Base-by-base conservation (phyloP, 2,329 filamentous ascomycete species). In the Diplodia corticola region DNA sequence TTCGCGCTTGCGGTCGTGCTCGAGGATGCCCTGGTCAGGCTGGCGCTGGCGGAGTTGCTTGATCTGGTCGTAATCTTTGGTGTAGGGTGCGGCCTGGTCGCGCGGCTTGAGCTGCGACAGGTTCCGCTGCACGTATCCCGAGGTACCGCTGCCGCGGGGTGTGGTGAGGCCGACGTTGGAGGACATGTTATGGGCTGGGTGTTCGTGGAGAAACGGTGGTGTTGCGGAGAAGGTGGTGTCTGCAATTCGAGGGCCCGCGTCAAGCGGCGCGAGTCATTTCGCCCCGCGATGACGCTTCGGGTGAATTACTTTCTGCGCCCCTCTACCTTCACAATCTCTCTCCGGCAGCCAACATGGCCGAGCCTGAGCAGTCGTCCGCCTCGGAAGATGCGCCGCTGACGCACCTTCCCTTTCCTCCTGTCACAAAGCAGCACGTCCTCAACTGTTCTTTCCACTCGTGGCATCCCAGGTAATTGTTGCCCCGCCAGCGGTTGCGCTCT, bases 81-180 rank as follows among this genome's bases (percentile, higher is more conserved):
- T 86, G 79, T 96, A 97, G 0, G 93, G 93, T 20, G 89, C 88
- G 67, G 83, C 85, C 73, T 88, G 86, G 80, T 96, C 92, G 80
- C 94, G 93, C 33, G 91, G 93, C 75, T 86, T 88, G 72, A 97
- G 88, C 76, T 94, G 89, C 20, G 95, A 95, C 40, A 93, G 88
- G 82, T 98, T 99, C 79, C 93, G 92, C 80, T 98, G 94, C 66
- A 99, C 94, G 78, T 98, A 98, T 76, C 95, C 95, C 0, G 94
- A 98, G 66, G 95, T 99, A 55, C 95, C 95, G 76, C 91, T 96
- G 71, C 95, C 95, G 74, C 95, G 90, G 3, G 95, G 95, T 4
- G 95, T 99, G 66, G 90, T 89, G 73, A 99, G 92, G 67, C 95
- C 96, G 75, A 99, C 95, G 82, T 99, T 99, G 71, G 95, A 93